These are phyloP conservation scores for Dimocarpus longan DNA, from an alignment of 345 rosid genomes.

Conservation along the genomic window DNA sequence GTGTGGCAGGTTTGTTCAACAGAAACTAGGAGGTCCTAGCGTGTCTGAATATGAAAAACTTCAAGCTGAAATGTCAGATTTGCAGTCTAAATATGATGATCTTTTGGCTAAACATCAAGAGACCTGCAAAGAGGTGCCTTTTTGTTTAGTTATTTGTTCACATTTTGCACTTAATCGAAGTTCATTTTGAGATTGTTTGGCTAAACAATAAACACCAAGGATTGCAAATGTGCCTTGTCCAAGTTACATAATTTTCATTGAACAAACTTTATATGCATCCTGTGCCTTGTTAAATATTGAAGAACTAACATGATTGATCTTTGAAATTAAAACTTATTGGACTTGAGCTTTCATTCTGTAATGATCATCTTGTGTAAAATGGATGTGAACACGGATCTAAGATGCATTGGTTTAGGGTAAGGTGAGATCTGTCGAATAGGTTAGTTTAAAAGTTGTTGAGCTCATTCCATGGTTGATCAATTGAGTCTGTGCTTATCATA, in stretches of 20 bases:
- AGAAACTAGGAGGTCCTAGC: constrained; percentile 81
- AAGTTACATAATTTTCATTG: neutral
- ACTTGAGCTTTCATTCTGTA: neutral
- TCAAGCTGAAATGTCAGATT: constrained; percentile 74
- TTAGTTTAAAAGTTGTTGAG: neutral
- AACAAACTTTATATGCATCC: neutral
- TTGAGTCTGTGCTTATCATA: neutral
- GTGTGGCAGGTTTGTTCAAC: constrained; percentile 69
- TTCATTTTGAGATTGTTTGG: neutral
- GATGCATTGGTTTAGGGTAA: neutral
- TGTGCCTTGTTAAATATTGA: neutral
- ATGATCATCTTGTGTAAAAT: neutral
- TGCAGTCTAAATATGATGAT: constrained; percentile 68
- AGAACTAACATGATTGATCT: neutral
- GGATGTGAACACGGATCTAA: neutral
- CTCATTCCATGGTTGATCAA: neutral
- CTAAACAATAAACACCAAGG: too few species aligned
- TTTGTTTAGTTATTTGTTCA: neutral
- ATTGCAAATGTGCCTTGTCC: neutral
- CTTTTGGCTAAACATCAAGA: constrained; percentile 70
- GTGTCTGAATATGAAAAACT: constrained; percentile 77
- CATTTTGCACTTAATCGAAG: neutral
- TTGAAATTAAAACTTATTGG: neutral
- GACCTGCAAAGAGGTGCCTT: constrained; percentile 64
- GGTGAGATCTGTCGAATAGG: neutral